Evolutionary conservation across 1,139 yeast genomes (phyloP).

Genomic region (Hansenula anomala): DNA sequence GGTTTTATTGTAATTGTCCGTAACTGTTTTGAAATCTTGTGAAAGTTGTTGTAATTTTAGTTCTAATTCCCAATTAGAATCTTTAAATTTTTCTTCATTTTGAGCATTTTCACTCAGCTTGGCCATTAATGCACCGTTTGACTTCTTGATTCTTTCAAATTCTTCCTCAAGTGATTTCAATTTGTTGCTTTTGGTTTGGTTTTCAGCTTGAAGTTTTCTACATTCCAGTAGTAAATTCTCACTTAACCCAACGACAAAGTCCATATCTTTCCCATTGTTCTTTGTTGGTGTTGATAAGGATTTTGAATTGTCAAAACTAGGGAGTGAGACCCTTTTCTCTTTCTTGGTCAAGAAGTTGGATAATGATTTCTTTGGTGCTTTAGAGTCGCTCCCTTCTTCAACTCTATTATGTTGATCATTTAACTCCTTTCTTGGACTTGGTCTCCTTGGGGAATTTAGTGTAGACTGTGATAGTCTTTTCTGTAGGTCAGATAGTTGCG

Average conservation of each 20-base stretch:
- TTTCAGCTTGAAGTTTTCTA: slow-evolving; percentile 69
- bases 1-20: slow-evolving; percentile 31
- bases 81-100: slow-evolving; percentile 50
- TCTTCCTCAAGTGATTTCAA: slow-evolving; percentile 41
- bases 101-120: slow-evolving; percentile 28
- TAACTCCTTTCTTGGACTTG: slow-evolving; percentile 11
- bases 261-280: slow-evolving; percentile 50
- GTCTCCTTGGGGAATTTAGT: slow-evolving; percentile 24
- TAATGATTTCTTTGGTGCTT: slow-evolving; percentile 20
- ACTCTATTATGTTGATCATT: not conserved
- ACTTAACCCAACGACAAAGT: slow-evolving; percentile 78
- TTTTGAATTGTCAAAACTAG: slow-evolving; percentile 22
- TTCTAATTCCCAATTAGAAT: slow-evolving; percentile 78
- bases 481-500: slow-evolving; percentile 59
- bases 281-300: slow-evolving; percentile 19
- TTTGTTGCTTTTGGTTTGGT: slow-evolving; percentile 43
- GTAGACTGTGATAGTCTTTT: slow-evolving; percentile 40
- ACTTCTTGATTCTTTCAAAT: slow-evolving; percentile 32
- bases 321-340: slow-evolving; percentile 26
- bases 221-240: slow-evolving; percentile 77
- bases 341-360: slow-evolving; percentile 24
- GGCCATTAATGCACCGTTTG: slow-evolving; percentile 30
- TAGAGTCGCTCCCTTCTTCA: not conserved
- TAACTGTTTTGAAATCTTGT: slow-evolving; percentile 34
- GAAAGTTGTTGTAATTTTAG: slow-evolving; percentile 46